A percentile compares a stretch with the other conserved stretches of the same genome.
Conservation (phyloP, 108 stramenopile species). For the Nannochloropsis granulata region DNA sequence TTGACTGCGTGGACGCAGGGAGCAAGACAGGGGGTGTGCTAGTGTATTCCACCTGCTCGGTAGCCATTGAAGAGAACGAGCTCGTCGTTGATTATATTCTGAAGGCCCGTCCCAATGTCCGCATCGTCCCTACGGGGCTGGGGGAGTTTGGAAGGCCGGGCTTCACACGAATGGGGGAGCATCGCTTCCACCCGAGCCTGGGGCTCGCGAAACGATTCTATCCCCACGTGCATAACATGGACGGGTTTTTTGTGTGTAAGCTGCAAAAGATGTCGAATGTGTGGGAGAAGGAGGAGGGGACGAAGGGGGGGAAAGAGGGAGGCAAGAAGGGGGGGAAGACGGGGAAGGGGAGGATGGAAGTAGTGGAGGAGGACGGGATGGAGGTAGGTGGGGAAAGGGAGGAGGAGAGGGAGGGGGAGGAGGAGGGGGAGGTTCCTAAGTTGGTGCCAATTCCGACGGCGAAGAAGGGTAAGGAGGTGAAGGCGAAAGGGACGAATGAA, state of each 20-base stretch:
- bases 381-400: neutral
- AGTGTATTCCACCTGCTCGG: conserved; percentile 96
- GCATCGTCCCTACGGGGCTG: conserved; percentile 68
- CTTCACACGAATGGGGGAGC: conserved; percentile 61
- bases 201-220: conserved; percentile 82
- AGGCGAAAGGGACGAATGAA: neutral
- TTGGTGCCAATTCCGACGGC: neutral
- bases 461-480: neutral
- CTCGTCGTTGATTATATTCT: conserved; percentile 93
- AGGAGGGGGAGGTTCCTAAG: too few species aligned
- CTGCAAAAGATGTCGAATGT: conserved; percentile 69
- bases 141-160: conserved; percentile 66
- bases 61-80: conserved; percentile 94
- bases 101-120: conserved; percentile 71
- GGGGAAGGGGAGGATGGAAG: neutral
- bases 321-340: neutral
- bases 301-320: neutral
- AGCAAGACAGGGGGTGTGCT: conserved; percentile 75
- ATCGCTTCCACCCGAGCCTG: conserved; percentile 90
- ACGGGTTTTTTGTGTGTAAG: conserved; percentile 97
- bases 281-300: neutral
- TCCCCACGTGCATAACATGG: conserved; percentile 99
- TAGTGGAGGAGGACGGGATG: neutral
- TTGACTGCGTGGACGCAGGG: conserved; percentile 75
- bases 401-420: neutral